phyloP scores from a whole-genome alignment of 306 rosid species.

The Malus sylvestris region DNA sequence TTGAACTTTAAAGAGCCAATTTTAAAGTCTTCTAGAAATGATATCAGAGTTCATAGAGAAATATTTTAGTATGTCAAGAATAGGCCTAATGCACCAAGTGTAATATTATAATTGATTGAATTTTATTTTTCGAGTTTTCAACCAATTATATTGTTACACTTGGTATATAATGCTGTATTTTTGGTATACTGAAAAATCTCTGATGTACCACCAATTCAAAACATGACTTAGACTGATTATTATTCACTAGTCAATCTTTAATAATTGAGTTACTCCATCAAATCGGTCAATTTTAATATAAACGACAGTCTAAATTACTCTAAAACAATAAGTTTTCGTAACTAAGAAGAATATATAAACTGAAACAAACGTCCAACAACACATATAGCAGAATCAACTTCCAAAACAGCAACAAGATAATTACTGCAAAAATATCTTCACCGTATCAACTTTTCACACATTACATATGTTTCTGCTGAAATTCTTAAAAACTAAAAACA shows the following conservation, averaged over 20 bases:
- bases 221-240: background rate
- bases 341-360: too few relatives aligned
- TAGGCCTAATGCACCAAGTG: too few relatives aligned
- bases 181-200: accelerated
- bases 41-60: too few relatives aligned
- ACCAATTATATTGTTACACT: too few relatives aligned
- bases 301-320: too few relatives aligned
- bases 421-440: background rate
- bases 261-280: too few relatives aligned
- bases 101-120: too few relatives aligned
- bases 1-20: too few relatives aligned
- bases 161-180: accelerated
- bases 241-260: background rate
- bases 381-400: background rate
- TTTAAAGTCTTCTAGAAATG: background rate
- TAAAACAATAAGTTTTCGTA: too few relatives aligned
- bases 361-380: background rate
- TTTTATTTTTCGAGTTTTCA: too few relatives aligned
- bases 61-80: too few relatives aligned
- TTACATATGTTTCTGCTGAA: background rate
- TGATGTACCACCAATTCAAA: background rate
- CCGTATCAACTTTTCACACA: background rate
- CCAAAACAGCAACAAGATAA: background rate
- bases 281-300: too few relatives aligned
- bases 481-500: background rate